These are phyloP conservation scores for Hyaloperonospora brassicae DNA, from an alignment of 352 stramenopile species.

Conservation along the genomic window DNA sequence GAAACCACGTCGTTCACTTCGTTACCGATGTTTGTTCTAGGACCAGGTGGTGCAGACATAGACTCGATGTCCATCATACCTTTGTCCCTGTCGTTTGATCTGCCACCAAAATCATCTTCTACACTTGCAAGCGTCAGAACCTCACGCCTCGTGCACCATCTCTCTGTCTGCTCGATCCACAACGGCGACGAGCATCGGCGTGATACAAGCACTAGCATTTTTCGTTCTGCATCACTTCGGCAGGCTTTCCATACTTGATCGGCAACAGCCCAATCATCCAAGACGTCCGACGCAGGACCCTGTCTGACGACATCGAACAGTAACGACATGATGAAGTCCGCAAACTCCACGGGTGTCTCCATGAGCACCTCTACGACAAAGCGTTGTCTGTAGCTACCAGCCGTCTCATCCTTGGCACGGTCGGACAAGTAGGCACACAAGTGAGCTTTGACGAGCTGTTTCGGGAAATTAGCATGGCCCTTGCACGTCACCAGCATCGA, in stretches of 20 bases:
- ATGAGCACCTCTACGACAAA: conserved; percentile 55
- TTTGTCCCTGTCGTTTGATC: background rate
- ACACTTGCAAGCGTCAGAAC: conserved; percentile 8
- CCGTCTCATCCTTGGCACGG: conserved; percentile 3
- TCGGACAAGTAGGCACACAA: conserved; percentile 33
- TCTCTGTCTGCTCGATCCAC: conserved; percentile 16
- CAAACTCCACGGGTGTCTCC: conserved; percentile 45
- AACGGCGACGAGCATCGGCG: conserved; percentile 17
- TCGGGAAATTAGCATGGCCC: conserved; percentile 45
- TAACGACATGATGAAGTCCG: conserved; percentile 35
- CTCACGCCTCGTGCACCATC: conserved; percentile 17
- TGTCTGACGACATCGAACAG: conserved; percentile 25
- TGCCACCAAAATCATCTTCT: background rate
- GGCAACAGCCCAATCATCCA: conserved; percentile 16
- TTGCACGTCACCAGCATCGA: conserved; percentile 60
- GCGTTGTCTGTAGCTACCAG: conserved; percentile 7
- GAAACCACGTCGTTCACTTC: background rate
- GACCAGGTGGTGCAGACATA: conserved; percentile 1
- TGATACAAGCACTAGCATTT: conserved; percentile 20
- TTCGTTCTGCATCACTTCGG: conserved; percentile 26
- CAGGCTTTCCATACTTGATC: conserved; percentile 30
- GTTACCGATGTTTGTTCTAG: background rate
- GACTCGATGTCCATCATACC: background rate
- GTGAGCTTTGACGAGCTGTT: conserved; percentile 60
- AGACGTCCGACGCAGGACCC: background rate